phyloP scores from a whole-genome alignment of 495 filamentous ascomycete genomes.

The Lepidopterella palustris region DNA sequence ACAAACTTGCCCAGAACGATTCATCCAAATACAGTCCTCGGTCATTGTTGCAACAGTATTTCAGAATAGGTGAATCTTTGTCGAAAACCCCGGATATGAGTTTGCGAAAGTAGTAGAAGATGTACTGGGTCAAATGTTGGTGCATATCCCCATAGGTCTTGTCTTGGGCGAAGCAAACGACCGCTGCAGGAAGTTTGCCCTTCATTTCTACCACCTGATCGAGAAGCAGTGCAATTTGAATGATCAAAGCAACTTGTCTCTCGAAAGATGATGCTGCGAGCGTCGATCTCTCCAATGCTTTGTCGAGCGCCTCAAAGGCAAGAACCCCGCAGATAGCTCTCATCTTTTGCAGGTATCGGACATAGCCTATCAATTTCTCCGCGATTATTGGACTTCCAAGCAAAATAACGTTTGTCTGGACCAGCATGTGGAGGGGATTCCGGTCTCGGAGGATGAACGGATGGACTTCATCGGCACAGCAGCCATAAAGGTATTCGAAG shows the following conservation, averaged over 20 bases:
- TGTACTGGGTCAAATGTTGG: slow-evolving; percentile 7
- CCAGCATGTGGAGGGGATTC: slow-evolving; percentile 6
- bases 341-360: slow-evolving; percentile 6
- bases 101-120: slow-evolving; percentile 6
- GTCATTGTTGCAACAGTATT: not conserved
- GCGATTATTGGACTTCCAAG: slow-evolving; percentile 7
- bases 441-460: slow-evolving; percentile 9
- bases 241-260: slow-evolving; percentile 2
- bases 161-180: not conserved
- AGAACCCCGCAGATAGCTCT: slow-evolving; percentile 1
- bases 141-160: slow-evolving; percentile 9
- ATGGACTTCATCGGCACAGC: slow-evolving; percentile 1
- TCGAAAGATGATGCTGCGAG: slow-evolving; percentile 1
- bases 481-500: slow-evolving; percentile 3
- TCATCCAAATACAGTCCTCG: not conserved
- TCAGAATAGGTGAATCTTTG: not conserved
- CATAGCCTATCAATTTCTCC: slow-evolving; percentile 1
- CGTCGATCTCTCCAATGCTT: not conserved
- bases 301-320: slow-evolving; percentile 7
- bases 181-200: not conserved
- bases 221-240: slow-evolving; percentile 7
- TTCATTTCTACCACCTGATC: slow-evolving; percentile 14
- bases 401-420: slow-evolving; percentile 6
- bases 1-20: slow-evolving; percentile 10
- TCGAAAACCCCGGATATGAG: slow-evolving; percentile 5